Conservation (phyloP, 1,139 yeast genomes). For the Meyerozyma carpophila region DNA sequence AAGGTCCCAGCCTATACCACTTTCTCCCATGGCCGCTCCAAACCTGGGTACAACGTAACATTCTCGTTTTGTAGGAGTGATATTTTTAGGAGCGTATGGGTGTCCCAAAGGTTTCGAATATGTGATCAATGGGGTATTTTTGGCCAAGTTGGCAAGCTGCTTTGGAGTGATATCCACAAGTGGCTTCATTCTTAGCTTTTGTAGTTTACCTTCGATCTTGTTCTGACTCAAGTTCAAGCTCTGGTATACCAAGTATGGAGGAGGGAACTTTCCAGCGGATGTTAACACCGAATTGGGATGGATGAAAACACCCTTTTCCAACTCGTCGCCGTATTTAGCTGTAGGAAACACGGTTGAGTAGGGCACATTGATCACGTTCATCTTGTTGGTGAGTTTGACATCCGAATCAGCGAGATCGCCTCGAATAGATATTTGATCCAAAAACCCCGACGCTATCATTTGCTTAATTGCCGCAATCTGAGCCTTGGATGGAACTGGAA, state of each 20-base stretch:
- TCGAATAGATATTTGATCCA: slow-evolving; percentile 85
- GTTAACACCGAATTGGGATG: slow-evolving; percentile 71
- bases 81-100: slow-evolving; percentile 75
- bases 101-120: slow-evolving; percentile 91
- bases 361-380: slow-evolving; percentile 62
- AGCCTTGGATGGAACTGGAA: slow-evolving; percentile 60
- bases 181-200: slow-evolving; percentile 65
- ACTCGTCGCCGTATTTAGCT: slow-evolving; percentile 26
- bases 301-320: slow-evolving; percentile 59
- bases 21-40: slow-evolving; percentile 80
- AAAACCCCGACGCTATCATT: slow-evolving; percentile 87
- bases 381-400: slow-evolving; percentile 49
- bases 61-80: slow-evolving; percentile 63
- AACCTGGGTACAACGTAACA: slow-evolving; percentile 89
- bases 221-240: slow-evolving; percentile 48
- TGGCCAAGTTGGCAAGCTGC: slow-evolving; percentile 74
- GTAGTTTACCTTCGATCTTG: slow-evolving; percentile 21
- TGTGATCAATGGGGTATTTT: slow-evolving; percentile 63
- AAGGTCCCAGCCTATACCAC: slow-evolving; percentile 89
- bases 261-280: slow-evolving; percentile 58
- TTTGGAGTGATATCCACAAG: slow-evolving; percentile 72
- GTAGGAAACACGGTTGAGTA: slow-evolving; percentile 66
- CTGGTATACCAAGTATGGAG: slow-evolving; percentile 69
- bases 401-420: slow-evolving; percentile 74
- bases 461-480: slow-evolving; percentile 84